Conservation (phyloP, 352 stramenopile genomes). For the Sclerospora graminicola region DNA sequence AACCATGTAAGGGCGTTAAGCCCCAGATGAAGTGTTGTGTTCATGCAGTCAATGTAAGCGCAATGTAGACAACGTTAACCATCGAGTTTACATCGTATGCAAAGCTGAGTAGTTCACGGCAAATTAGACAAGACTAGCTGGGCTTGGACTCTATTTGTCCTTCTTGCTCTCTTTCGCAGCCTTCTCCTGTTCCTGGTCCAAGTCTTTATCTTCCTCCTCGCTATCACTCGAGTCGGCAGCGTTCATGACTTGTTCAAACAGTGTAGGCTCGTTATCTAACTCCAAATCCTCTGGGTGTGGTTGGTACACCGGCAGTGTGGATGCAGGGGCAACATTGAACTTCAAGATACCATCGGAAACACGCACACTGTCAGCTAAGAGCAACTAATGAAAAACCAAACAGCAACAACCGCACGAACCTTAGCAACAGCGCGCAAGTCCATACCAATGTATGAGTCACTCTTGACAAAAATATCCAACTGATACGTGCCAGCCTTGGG, state of each 20-base stretch:
- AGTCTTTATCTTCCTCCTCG: constrained; percentile 70
- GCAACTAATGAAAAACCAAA: neutral
- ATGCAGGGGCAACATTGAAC: constrained; percentile 91
- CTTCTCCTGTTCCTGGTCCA: constrained; percentile 28
- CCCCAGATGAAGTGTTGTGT: too few relatives aligned
- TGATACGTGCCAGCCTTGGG: constrained; percentile 90
- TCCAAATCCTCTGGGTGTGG: constrained; percentile 97
- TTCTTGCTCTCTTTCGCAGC: constrained; percentile 46
- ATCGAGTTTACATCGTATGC: constrained; percentile 14
- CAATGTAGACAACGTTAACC: constrained; percentile 10
- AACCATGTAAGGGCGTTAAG: too few relatives aligned
- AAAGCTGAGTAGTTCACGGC: constrained; percentile 17
- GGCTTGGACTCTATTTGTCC: constrained; percentile 42
- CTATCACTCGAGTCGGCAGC: constrained; percentile 78
- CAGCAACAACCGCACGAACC: constrained; percentile 21
- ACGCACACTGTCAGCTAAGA: constrained; percentile 1
- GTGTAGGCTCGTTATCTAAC: constrained; percentile 98
- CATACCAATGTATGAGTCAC: constrained; percentile 95
- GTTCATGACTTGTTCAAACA: constrained; percentile 98
- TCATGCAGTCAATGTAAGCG: constrained; percentile 3
- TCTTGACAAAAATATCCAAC: constrained; percentile 97
- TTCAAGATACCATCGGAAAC: constrained; percentile 19
- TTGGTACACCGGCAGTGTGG: constrained; percentile 91
- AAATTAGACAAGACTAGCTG: constrained; percentile 20
- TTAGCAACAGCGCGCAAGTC: constrained; percentile 89